Base-by-base conservation (phyloP, 495 filamentous ascomycete genomes). In the Penicillium riverlandense region DNA sequence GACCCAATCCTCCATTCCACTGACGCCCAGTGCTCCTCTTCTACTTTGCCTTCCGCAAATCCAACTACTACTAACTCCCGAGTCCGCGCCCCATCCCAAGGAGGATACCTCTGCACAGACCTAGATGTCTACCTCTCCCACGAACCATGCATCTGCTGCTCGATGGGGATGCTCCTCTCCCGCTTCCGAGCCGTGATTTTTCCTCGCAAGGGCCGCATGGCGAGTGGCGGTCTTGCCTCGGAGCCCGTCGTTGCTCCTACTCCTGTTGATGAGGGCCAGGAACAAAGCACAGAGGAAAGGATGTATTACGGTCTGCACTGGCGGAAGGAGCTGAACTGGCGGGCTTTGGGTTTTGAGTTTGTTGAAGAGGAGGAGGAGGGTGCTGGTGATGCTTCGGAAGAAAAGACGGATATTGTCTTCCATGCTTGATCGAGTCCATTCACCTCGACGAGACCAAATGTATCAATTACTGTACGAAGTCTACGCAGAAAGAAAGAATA, bases 121-220 rank as follows among this genome's bases (percentile, higher is more conserved):
- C 77, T 97, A 2, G 89, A 96, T 52, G 75, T 98, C 29, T 96
- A 95, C 61, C 62, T 91, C 29, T 91, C 89, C 1, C 90, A 96
- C 58, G 92, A 98, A 62, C 92, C 92, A 4, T 98, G 92, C 53
- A 72, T 92, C 29, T 95, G 94, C 80, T 98, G 92, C 65, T 86
- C 84, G 8, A 97, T 97, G 91, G 94, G 88, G 2, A 78, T 96
- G 31, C 70, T 97, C 13, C 89, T 97, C 48, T 96, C 89, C 1
- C 78, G 92, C 27, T 92, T 97, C 71, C 77, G 83, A 5, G 75
- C 80, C 12, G 80, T 91, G 2, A 75, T 94, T n/a, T 95, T 94
- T 65, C 77, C 77, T 15, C 65, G 78, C 9, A 67, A 75, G 11
- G 70, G 67, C 1, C 55, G 70, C 7, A 62, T 70, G 52, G 49